Base-by-base conservation (phyloP, 2,329 filamentous ascomycete genomes). In the Calonectria multiphialidica region DNA sequence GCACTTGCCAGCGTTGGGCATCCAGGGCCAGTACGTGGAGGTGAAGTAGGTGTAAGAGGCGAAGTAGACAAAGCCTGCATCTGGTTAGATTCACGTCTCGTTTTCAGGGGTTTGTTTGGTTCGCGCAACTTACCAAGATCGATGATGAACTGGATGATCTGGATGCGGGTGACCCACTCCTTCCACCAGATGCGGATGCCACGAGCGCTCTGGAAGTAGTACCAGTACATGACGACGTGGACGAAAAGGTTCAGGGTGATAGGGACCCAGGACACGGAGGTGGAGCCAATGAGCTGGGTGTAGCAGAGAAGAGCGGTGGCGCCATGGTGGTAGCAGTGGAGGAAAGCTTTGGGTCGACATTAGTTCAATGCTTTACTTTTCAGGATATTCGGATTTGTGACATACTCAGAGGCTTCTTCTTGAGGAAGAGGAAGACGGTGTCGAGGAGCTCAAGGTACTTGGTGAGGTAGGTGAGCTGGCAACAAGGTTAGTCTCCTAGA, bases 171-270 rank as follows among this genome's bases (percentile, higher is more conserved):
- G 83, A 98, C 97, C 93, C 96, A 98, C 88, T 98, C 95, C 93
- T 98, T 98, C 96, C 96, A 98, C 96, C 96, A 98, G 87, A 98
- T 97, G 81, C 93, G 93, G 85, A 98, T 92, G 79, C 97, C 97
- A 79, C 96, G 95, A 68, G 96, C 96, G 82, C 95, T 96, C 90
- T 98, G 96, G 93, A 98, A 98, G 91, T 98, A 98, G 92, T 98
- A 98, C 96, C 96, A 98, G 93, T 98, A 98, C 96, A 98, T 98
- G 83, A 98, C 94, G 71, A 98, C 96, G 87, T 98, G 96, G 68
- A 98, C 96, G 75, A 91, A 92, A 82, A 98, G 87, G 90, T 98
- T 98, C 80, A 98, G 91, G 66, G 92, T 93, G 83, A 98, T 98
- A 74, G 93, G 93, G 68, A 98, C 95, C 96, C 96, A 98, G 73